Percentiles rank a stretch among this genome's conserved stretches.
Conservation (phyloP, 2,329 filamentous ascomycete species). For the Monosporascus sp. region DNA sequence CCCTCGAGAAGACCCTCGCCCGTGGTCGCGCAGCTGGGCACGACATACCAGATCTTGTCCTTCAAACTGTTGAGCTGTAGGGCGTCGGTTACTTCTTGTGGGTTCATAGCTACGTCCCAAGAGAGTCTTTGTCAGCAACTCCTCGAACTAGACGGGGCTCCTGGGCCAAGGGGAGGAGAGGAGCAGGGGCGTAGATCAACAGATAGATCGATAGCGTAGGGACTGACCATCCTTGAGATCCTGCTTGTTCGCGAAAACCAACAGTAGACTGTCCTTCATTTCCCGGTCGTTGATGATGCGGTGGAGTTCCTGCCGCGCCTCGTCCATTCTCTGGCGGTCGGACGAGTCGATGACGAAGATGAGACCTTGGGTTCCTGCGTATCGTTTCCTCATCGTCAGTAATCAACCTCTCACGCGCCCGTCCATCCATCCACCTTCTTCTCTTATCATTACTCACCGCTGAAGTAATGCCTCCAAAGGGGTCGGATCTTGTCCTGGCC, state of each 20-base stretch:
- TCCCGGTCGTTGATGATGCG: constrained; percentile 97
- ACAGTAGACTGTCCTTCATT: constrained; percentile 89
- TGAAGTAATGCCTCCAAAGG: constrained; percentile 96
- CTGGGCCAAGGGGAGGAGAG: no score
- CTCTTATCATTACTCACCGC: constrained; percentile 45
- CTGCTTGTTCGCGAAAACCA: constrained; percentile 99
- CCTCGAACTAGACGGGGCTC: no score
- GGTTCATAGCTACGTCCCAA: constrained; percentile 63
- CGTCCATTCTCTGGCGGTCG: constrained; percentile 84
- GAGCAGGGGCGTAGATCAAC: no score
- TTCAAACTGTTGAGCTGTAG: constrained; percentile 73
- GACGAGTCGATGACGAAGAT: constrained; percentile 99
- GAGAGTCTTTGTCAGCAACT: not conserved
- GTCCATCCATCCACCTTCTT: not conserved
- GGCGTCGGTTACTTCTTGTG: constrained; percentile 72
- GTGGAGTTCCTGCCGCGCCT: constrained; percentile 89
- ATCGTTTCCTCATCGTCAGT: not conserved
- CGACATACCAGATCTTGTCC: constrained; percentile 81
- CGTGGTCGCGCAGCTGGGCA: constrained; percentile 75
- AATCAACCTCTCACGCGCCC: not conserved
- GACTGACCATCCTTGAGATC: constrained; percentile 74
- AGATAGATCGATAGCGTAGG: not conserved
- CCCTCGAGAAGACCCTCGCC: constrained; percentile 79
- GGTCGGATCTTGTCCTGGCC: constrained; percentile 98
- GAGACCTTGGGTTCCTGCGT: constrained; percentile 82